Evolutionary conservation across 176 grass and related monocot genomes (phyloP), one percentile per base, ranked within the genome.

Genomic region (Lolium perenne): DNA sequence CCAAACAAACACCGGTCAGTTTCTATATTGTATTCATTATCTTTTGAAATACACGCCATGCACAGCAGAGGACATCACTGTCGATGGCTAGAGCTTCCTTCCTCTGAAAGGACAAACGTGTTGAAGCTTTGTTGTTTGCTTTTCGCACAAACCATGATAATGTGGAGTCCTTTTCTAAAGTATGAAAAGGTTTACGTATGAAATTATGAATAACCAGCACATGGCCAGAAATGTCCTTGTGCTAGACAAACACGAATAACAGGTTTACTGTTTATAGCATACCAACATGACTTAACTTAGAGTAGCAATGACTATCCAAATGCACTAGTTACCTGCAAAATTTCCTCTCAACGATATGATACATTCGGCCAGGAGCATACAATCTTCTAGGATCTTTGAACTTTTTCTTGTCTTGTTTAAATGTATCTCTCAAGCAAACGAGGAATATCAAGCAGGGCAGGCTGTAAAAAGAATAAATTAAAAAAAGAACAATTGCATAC

Each of bases 341-440:
- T 87, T 96, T 99, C 74, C 94, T 96, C 88, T 99, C 97, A 10
- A 99, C 92, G 3, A 99, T 99, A 82, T 99, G 97, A 87, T 99
- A 99, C 82, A 99, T 94, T 68, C 97, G 79, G 41, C 97, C 97
- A 88, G 97, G 97, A 85, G 94, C 97, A 86, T 99, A 97, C 43
- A 99, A 76, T 77, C 97, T 95, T 87, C 94, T 91, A 21, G 94
- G 88, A 84, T 99, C 97, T 51, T 82, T 82, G 79, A 97, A 82
- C 80, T 93, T 99, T 67, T 18, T 91, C 69, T 94, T 99, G 76
- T 99, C 94, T 97, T 93, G 94, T 69, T 91, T 99, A 49, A 99
- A 92, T 80, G 97, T 99, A 79, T 99, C 97, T 94, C 97, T 97
- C 92, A 99, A 82, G 80, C 97, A 99, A 14, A 95, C 75, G 64